phyloP scores from a whole-genome alignment of 2,329 filamentous ascomycete species.

The Penicillium sp. region DNA sequence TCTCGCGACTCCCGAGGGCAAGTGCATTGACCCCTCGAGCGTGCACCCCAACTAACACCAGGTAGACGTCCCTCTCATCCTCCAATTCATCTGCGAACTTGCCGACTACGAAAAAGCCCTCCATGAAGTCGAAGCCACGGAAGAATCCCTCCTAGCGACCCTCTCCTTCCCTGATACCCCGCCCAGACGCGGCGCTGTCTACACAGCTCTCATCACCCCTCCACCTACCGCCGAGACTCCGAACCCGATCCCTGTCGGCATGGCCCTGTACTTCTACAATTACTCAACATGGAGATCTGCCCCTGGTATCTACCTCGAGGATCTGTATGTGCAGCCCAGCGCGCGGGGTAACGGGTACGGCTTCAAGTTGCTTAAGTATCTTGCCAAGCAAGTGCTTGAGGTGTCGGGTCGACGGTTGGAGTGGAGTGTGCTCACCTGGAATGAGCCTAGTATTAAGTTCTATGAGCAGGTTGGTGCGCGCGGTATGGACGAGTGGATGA shows the following conservation, averaged over 20 bases:
- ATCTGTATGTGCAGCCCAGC: constrained; percentile 74
- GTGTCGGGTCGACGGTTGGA: constrained; percentile 75
- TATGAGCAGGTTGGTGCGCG: constrained; percentile 57
- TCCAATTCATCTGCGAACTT: constrained; percentile 77
- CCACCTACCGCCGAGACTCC: constrained; percentile 45
- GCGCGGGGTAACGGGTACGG: constrained; percentile 78
- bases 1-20: constrained; percentile 43
- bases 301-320: constrained; percentile 88
- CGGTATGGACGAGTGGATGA: constrained; percentile 49
- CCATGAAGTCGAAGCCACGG: constrained; percentile 72
- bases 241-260: constrained; percentile 57
- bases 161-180: constrained; percentile 68
- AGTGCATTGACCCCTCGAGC: constrained; percentile 7
- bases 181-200: constrained; percentile 60
- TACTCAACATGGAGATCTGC: constrained; percentile 90
- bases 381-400: constrained; percentile 75
- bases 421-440: constrained; percentile 92
- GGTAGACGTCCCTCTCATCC: constrained; percentile 76
- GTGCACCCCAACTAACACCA: constrained; percentile 8
- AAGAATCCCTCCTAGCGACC: constrained; percentile 67
- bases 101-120: constrained; percentile 83
- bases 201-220: constrained; percentile 67
- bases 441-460: constrained; percentile 83
- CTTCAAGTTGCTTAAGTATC: constrained; percentile 66
- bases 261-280: constrained; percentile 93